phyloP scores from a whole-genome alignment of 345 rosid genomes.

The Citrus glauca region DNA sequence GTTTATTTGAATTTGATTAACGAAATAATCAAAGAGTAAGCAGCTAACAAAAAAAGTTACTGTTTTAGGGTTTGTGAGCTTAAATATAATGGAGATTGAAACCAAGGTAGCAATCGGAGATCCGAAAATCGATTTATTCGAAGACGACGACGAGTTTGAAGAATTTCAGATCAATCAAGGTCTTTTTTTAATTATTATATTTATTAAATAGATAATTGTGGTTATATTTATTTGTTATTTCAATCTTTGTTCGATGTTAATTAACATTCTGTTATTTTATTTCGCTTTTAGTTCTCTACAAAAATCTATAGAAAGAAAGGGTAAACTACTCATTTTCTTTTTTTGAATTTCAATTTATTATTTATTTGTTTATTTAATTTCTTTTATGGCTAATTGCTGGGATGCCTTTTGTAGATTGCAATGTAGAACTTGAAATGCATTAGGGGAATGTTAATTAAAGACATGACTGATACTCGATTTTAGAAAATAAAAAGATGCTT shows the following conservation, averaged over 20 bases:
- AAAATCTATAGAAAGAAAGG: no score
- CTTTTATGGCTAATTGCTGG: not conserved
- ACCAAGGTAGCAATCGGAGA: conserved; percentile 33
- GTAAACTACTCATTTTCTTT: no score
- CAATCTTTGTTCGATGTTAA: not conserved
- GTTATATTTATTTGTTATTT: no score
- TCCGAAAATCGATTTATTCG: conserved; percentile 79
- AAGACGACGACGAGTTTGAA: conserved; percentile 94
- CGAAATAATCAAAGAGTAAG: not conserved
- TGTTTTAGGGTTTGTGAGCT: not conserved
- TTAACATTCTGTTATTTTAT: not conserved
- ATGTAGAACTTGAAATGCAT: not conserved
- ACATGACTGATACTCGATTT: not conserved
- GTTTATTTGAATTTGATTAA: no score
- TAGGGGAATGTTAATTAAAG: not conserved
- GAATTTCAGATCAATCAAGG: conserved; percentile 73
- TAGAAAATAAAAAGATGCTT: not conserved
- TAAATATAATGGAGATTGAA: conserved; percentile 1
- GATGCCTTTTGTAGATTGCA: not conserved
- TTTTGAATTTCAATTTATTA: no score
- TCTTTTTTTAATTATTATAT: not conserved
- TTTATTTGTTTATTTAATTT: no score
- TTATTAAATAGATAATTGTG: no score
- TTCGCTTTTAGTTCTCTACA: no score
- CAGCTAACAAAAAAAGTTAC: not conserved